Evolutionary conservation across 1,139 yeast species (phyloP), one percentile per base, ranked within the genome.

Genomic region (Magnusiomyces paraingens): DNA sequence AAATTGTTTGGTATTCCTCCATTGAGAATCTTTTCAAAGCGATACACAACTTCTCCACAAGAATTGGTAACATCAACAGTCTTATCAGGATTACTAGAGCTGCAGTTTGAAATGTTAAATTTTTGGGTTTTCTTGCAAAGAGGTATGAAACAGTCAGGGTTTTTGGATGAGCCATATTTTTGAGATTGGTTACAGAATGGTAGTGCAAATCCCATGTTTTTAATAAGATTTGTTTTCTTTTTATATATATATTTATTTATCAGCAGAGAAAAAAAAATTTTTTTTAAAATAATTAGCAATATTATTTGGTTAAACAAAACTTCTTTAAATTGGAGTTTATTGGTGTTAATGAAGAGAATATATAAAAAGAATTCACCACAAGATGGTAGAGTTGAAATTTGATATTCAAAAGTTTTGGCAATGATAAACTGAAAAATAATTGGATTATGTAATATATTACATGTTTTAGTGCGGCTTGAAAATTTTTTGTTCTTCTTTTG

Each of bases 21-120:
- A 11, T 11, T 18, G 10, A 40, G n/a, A 18, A 46, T 26, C 36
- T 46, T 46, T 32, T 46, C 29, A 46, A 46, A 46, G 10, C 29
- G 15, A 35, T 46, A 35, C 17, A 36, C 18, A 32, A 35, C 49
- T 18, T 35, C n/a, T 15, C 22, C 29, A 18, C 15, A 5, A 10
- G 17, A 15, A 18, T 35, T 46, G 12, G 49, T 46, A 12, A 46
- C 49, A 35, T 46, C 20, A 46, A 46, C 29, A 46, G 4, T 6
- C 17, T 46, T 20, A 29, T 36, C 41, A 3, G 40, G 41, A 17
- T 18, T 29, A 32, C 14, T 14, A n/a, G 41, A 17, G 17, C 18
- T 22, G 17, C 41, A n/a, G n/a, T 22, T 46, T 3, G 49, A 15
- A 5, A 46, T 11, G 17, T 26, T 32, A 46, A 29, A 46, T 14